phyloP scores from a whole-genome alignment of 2,329 filamentous ascomycete species.

The Grosmannia serpens region DNA sequence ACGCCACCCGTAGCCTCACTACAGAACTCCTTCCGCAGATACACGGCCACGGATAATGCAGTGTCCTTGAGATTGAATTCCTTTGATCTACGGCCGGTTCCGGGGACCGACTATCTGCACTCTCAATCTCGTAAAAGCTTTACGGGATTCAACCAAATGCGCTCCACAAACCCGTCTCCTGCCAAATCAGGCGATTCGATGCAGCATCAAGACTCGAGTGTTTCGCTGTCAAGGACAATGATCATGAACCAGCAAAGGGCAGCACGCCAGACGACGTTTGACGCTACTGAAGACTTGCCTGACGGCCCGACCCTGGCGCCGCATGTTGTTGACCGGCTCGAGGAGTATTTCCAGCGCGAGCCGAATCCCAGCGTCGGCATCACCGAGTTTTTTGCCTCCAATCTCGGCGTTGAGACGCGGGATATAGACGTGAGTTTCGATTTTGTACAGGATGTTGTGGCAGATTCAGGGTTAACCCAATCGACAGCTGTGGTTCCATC shows the following conservation, averaged over 20 bases:
- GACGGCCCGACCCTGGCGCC: conserved; percentile 34
- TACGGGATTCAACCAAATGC: conserved; percentile 15
- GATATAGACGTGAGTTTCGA: conserved; percentile 29
- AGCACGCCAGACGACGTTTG: conserved; percentile 27
- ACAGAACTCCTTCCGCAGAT: background rate
- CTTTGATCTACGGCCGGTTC: background rate
- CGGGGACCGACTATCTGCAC: background rate
- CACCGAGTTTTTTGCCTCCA: conserved; percentile 42
- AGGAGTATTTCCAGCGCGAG: conserved; percentile 39
- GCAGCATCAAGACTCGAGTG: background rate
- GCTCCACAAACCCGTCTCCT: background rate
- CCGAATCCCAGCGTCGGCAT: conserved; percentile 36
- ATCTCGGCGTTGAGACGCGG: conserved; percentile 36
- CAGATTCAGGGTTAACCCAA: background rate
- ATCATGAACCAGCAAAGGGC: conserved; percentile 34
- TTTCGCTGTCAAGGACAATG: conserved; percentile 20
- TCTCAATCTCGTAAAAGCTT: background rate
- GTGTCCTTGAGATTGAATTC: background rate
- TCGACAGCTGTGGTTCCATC: conserved; percentile 37
- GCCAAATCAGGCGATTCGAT: background rate
- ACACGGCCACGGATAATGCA: background rate
- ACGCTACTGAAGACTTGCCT: conserved; percentile 22
- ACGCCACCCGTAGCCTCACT: background rate
- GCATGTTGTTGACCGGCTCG: conserved; percentile 38
- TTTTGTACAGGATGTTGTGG: background rate